Base-by-base conservation (phyloP, 1,284 basidiomycete species). In the Melanopsichium pennsylvanicum region DNA sequence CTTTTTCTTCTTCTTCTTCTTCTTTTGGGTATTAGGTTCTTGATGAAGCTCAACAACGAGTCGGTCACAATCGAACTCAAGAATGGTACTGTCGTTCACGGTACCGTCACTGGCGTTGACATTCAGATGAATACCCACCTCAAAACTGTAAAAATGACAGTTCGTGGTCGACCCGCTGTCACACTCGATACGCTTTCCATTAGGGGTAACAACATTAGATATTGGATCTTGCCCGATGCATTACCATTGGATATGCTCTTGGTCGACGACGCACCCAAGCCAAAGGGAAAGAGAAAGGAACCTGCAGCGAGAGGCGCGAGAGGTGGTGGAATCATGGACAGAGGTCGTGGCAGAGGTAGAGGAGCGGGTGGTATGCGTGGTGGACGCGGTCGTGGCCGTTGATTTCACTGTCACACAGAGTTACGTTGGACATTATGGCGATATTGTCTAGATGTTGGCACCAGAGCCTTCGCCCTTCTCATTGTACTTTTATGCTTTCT, bases 1-100 rank as follows among this genome's bases (percentile, higher is more conserved):
- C 13, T 27, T 37, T 34, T 11, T 11, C 22, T 21, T 35, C 23
- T 29, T 8, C 27, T 13, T 29, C 27, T 29, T 29, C 27, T 29
- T 19, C 12, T 12, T 6, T 15, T 11, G 32, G 11, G 32, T 34
- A 15, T 16, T 81, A 95, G 93, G 82, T 95, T 97, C 84, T 87
- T 97, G 86, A 97, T 97, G 95, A 98, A 97, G 87, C 85, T 98
- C 84, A 96, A 97, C 87, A 97, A 97, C 83, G 95, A 98, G 87
- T 95, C 93, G 75, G 94, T 97, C 73, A 93, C 93, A 70, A 89
- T 98, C 82, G 94, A 98, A 85, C 87, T 98, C 78, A 98, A 98
- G 85, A 97, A 98, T 75, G 95, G 95, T 36, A 93, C 93, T 1
- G 85, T 94, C 52, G 89, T 98, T 23, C 91, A 96, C 79, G 95